Percentiles rank a stretch among this genome's conserved stretches.
Evolutionary conservation across 202 grass and related monocot species (phyloP).

Genomic region (Digitaria exilis): DNA sequence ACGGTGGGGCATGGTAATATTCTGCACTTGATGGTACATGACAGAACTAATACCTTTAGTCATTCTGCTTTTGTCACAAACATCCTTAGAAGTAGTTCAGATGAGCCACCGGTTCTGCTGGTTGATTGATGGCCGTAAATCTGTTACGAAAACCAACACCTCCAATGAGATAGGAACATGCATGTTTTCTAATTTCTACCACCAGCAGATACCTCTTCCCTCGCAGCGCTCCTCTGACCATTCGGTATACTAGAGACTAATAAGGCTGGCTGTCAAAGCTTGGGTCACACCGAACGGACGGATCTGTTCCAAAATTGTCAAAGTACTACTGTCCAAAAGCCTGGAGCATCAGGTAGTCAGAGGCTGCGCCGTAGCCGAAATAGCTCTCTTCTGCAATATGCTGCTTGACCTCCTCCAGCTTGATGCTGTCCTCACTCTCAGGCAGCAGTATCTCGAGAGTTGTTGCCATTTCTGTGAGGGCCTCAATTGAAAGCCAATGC

Average conservation of each 20-base stretch:
- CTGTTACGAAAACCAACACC: not conserved
- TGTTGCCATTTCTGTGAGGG: too few species aligned
- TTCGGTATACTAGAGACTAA: fast-evolving
- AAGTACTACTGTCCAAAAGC: fast-evolving
- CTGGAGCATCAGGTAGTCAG: not conserved
- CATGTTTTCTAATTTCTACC: not conserved
- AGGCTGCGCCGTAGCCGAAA: too few species aligned
- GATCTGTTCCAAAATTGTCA: fast-evolving
- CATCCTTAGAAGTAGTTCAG: not conserved
- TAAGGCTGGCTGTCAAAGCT: fast-evolving
- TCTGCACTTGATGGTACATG: too few species aligned
- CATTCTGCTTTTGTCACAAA: not conserved
- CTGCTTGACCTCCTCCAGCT: too few species aligned
- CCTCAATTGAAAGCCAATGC: too few species aligned
- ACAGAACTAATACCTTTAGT: too few species aligned
- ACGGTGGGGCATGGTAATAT: not conserved
- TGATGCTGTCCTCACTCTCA: too few species aligned
- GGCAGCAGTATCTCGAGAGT: too few species aligned
- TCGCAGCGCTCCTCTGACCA: not conserved
- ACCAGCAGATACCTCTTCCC: not conserved
- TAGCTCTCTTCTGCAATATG: too few species aligned
- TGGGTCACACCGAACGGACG: too few species aligned
- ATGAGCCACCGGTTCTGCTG: not conserved
- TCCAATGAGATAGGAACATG: not conserved
- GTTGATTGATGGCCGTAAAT: not conserved